A percentile compares a stretch with the other conserved stretches of the same genome.
Evolutionary conservation across 148 eudicot species (phyloP).

Genomic region (Nepenthes gracilis): DNA sequence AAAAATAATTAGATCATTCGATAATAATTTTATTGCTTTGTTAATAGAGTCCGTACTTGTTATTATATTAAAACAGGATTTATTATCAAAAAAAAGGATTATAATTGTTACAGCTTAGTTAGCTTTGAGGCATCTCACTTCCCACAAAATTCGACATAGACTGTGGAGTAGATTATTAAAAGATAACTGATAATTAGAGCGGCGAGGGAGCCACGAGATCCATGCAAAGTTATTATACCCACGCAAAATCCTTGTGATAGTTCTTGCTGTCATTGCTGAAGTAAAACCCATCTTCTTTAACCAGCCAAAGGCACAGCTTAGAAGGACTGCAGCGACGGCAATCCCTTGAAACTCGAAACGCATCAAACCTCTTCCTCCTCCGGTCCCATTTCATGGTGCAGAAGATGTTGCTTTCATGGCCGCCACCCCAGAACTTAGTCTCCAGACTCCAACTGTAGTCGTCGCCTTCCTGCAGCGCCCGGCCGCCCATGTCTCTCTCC

Average conservation of each 20-base stretch:
- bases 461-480: slow-evolving; percentile 64
- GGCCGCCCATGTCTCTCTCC: slow-evolving; percentile 40
- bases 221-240: slow-evolving; percentile 17
- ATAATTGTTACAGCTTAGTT: too few species aligned
- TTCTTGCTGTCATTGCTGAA: slow-evolving; percentile 37
- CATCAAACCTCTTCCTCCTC: slow-evolving; percentile 20
- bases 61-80: too few species aligned
- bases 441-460: slow-evolving; percentile 41
- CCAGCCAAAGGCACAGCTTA: slow-evolving; percentile 46
- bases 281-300: slow-evolving; percentile 61
- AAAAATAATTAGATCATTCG: too few species aligned
- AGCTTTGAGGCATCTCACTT: too few species aligned
- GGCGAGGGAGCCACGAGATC: too few species aligned
- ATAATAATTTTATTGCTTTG: too few species aligned
- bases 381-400: slow-evolving; percentile 12
- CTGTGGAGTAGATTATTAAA: too few species aligned
- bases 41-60: too few species aligned
- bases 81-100: too few species aligned
- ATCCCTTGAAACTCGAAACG: slow-evolving; percentile 31
- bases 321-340: slow-evolving; percentile 23
- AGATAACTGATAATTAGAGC: too few species aligned
- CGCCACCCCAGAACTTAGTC: neutral
- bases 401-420: neutral
- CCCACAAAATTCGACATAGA: too few species aligned
- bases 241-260: slow-evolving; percentile 42